Evolutionary conservation across 352 stramenopile genomes (phyloP).

Genomic region (Sclerospora graminicola): DNA sequence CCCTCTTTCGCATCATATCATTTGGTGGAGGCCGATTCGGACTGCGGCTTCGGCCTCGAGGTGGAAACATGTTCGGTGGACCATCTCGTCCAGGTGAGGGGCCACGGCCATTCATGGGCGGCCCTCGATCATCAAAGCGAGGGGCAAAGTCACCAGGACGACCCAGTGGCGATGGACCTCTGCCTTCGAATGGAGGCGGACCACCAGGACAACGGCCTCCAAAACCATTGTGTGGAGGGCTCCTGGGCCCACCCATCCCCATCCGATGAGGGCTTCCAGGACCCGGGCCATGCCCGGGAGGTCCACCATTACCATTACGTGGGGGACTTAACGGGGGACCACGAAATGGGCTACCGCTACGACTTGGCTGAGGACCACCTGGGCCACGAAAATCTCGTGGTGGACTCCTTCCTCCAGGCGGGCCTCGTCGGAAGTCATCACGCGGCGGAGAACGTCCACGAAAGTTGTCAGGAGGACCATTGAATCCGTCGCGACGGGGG

Average conservation of each 20-base stretch:
- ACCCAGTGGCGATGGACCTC: constrained; percentile 11
- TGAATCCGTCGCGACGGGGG: constrained; percentile 8
- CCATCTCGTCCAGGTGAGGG: constrained; percentile 11
- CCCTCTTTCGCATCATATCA: constrained; percentile 28
- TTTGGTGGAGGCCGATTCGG: constrained; percentile 18
- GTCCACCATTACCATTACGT: constrained; percentile 15
- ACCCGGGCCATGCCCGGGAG: constrained; percentile 5
- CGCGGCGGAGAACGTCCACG: constrained; percentile 18
- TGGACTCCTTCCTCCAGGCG: constrained; percentile 7
- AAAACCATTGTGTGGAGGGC: constrained; percentile 17
- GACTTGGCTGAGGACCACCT: constrained; percentile 15
- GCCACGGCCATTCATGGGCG: constrained; percentile 14
- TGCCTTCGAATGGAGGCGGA: constrained; percentile 13
- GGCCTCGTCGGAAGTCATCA: constrained; percentile 13
- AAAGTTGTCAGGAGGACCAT: constrained; percentile 8
- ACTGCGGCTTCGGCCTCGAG: constrained; percentile 32
- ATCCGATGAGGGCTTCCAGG: constrained; percentile 3
- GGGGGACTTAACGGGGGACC: constrained; percentile 11
- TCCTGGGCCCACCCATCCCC: constrained; percentile 4
- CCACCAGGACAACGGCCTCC: constrained; percentile 7
- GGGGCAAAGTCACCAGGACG: constrained; percentile 13
- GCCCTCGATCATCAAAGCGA: constrained; percentile 26
- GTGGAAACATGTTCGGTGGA: constrained; percentile 20
- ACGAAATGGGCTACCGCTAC: constrained; percentile 12
- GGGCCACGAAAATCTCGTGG: constrained; percentile 18